phyloP scores from a whole-genome alignment of 164 flowering plant genomes.

The Vitis amurensis region DNA sequence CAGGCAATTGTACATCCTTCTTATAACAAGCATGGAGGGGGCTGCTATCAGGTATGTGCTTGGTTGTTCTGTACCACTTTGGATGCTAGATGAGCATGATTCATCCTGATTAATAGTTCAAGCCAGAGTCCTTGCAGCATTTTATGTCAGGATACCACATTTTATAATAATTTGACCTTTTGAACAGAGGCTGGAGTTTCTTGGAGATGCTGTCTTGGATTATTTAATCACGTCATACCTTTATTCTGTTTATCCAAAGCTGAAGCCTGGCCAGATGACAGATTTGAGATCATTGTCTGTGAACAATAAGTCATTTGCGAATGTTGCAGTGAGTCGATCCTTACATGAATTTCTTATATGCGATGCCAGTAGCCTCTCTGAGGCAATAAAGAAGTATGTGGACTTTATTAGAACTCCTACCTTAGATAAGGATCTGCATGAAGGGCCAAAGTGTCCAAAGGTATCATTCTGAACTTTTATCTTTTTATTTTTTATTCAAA shows the following conservation, averaged over 20 bases:
- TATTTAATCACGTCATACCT: slow-evolving; percentile 88
- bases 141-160: slow-evolving; percentile 8
- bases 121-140: background rate
- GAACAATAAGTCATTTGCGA: slow-evolving; percentile 79
- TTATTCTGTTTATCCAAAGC: slow-evolving; percentile 76
- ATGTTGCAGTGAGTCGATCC: slow-evolving; percentile 56
- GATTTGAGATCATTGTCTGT: slow-evolving; percentile 80
- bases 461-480: slow-evolving; percentile 30
- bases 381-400: slow-evolving; percentile 56
- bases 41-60: slow-evolving; percentile 85
- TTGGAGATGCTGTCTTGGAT: slow-evolving; percentile 97
- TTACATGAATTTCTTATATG: slow-evolving; percentile 66
- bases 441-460: slow-evolving; percentile 81
- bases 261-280: slow-evolving; percentile 93
- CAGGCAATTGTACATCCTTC: slow-evolving; percentile 97
- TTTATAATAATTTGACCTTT: slow-evolving; percentile 18
- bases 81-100: background rate
- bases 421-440: slow-evolving; percentile 26
- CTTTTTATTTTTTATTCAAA: background rate
- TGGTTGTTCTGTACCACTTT: background rate
- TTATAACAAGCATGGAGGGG: slow-evolving; percentile 68
- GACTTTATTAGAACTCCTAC: slow-evolving; percentile 34
- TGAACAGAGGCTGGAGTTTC: slow-evolving; percentile 88
- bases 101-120: background rate
- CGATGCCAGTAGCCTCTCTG: slow-evolving; percentile 54